Evolutionary conservation across 306 rosid species (phyloP).

Genomic region (Prunus salicina): DNA sequence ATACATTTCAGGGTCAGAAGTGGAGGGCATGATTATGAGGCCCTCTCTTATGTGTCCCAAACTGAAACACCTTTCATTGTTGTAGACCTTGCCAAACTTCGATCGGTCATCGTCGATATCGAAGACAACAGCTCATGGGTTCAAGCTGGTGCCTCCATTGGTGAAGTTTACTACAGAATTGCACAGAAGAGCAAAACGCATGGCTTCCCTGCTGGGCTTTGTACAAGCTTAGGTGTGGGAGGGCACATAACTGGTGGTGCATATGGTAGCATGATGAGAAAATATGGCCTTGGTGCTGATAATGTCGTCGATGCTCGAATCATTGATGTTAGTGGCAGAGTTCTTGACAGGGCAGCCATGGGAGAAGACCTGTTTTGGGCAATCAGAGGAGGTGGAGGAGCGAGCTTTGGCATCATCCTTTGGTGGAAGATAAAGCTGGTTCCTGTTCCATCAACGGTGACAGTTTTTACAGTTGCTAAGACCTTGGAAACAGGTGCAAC

Average conservation of each 20-base stretch:
- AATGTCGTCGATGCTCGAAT: conserved; percentile 65
- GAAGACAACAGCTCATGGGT: conserved; percentile 7
- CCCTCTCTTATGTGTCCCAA: conserved; percentile 23
- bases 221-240: conserved; percentile 74
- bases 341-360: conserved; percentile 63
- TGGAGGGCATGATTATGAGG: conserved; percentile 36
- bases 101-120: conserved; percentile 11
- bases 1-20: conserved; percentile 48
- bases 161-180: conserved; percentile 74
- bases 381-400: conserved; percentile 90
- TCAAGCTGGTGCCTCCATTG: conserved; percentile 75
- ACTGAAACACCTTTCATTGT: conserved; percentile 19
- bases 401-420: conserved; percentile 73
- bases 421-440: conserved; percentile 88
- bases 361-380: conserved; percentile 93
- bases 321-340: conserved; percentile 46
- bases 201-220: conserved; percentile 82
- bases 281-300: conserved; percentile 74
- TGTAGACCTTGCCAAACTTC: conserved; percentile 19
- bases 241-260: conserved; percentile 89
- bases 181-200: conserved; percentile 52
- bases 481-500: conserved; percentile 61
- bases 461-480: conserved; percentile 61
- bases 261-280: conserved; percentile 80
- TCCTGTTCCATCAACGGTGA: conserved; percentile 62